phyloP scores from a whole-genome alignment of 257 asterid species.

The Przewalskia tangutica region DNA sequence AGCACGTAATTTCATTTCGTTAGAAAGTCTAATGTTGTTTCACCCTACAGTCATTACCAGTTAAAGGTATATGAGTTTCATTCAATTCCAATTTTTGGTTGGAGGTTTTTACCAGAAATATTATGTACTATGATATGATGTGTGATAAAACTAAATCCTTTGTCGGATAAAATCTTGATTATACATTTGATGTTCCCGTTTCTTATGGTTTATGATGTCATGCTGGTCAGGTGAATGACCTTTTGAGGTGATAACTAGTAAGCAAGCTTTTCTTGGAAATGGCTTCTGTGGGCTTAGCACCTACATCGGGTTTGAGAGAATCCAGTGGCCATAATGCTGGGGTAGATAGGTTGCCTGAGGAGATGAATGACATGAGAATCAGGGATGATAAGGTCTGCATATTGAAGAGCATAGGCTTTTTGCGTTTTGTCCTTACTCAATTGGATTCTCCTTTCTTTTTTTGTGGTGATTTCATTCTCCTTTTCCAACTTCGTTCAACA shows the following conservation, averaged over 20 bases:
- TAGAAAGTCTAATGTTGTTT: background rate
- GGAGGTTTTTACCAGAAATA: background rate
- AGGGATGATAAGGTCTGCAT: conserved; percentile 55
- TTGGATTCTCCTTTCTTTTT: background rate
- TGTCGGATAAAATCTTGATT: background rate
- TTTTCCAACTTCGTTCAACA: background rate
- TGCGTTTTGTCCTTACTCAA: background rate
- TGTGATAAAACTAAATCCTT: background rate
- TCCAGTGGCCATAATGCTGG: conserved; percentile 38
- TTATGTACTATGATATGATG: background rate
- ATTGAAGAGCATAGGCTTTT: background rate
- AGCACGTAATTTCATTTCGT: background rate
- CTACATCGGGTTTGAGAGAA: conserved; percentile 55
- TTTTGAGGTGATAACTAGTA: conserved; percentile 28
- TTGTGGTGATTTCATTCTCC: background rate
- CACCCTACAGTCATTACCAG: background rate
- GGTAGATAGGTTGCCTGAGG: conserved; percentile 63
- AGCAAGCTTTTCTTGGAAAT: conserved; percentile 33
- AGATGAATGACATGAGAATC: conserved; percentile 68
- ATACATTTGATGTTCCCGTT: background rate
- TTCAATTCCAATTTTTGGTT: background rate
- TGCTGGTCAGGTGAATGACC: conserved; percentile 45
- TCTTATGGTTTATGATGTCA: background rate
- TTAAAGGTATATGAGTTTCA: background rate
- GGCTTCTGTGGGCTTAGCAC: conserved; percentile 63